Evolutionary conservation across 345 rosid genomes (phyloP), one percentile per base, ranked within the genome.

Genomic region (Linum lewisii): DNA sequence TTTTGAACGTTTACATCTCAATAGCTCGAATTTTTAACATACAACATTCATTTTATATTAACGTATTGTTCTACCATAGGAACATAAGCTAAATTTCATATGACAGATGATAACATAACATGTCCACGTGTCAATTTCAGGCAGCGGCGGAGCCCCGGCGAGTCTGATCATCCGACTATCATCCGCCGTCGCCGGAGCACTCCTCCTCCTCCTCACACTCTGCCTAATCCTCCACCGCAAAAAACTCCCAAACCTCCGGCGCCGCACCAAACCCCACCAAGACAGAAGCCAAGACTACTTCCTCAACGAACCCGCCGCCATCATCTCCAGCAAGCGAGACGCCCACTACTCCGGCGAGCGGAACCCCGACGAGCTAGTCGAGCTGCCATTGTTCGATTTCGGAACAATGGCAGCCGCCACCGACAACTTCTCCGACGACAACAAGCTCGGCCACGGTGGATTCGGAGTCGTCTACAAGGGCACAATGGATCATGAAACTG

Each of bases 221-320:
- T 70, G 50, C 54, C 62, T 62, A 9, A 1, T 87, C 20, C 85
- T 87, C 83, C 85, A 66, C 66, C 79, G 76, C 74, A 79, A 79
- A 69, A 65, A 63, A 26, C 37, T 73, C 61, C 60, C 54, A 58
- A 36, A 7, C 24, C 55, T 58, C n/a, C 51, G 37, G 59, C 29
- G 67, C 51, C 57, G 66, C 52, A 29, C 22, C 7, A 34, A 34
- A 54, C 59, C n/a, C 63, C 22, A 61, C 58, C 76, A 23, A 26
- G 80, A 79, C 34, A 85, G 86, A 70, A 87, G 89, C 73, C 89
- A 68, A 62, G 91, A 84, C 77, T 79, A 80, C 1, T 53, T 83
- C 59, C 45, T 85, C 56, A 83, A 79, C 47, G 83, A 79, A 25
- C 81, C 70, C 15, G 87, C 83, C n/a, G n/a, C n/a, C n/a, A n/a